Evolutionary conservation across 805 yeast species (phyloP).

Genomic region (Myxozyma geophila): DNA sequence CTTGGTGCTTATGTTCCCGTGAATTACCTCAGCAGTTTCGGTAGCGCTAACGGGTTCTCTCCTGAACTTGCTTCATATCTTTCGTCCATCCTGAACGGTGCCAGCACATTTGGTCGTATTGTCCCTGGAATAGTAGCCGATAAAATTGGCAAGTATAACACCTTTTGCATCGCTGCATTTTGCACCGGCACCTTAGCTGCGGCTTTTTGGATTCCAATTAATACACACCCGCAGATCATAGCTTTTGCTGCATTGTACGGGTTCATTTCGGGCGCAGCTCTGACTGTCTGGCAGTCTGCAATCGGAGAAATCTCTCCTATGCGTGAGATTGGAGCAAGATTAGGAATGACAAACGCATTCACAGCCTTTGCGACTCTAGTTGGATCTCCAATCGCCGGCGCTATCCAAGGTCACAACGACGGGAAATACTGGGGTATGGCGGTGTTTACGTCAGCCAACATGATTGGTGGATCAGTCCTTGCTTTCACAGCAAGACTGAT

Average conservation of each 20-base stretch:
- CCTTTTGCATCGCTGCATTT: slow-evolving; percentile 49
- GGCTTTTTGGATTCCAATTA: slow-evolving; percentile 67
- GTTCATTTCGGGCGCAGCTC: slow-evolving; percentile 43
- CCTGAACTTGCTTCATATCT: slow-evolving; percentile 39
- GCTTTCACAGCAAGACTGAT: no score
- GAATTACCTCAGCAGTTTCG: slow-evolving; percentile 44
- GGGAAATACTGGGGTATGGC: no score
- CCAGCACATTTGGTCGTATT: slow-evolving; percentile 49
- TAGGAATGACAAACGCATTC: slow-evolving; percentile 64
- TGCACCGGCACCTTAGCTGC: slow-evolving; percentile 53
- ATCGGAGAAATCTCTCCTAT: slow-evolving; percentile 40
- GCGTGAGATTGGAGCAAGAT: slow-evolving; percentile 45
- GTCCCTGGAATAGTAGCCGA: slow-evolving; percentile 55
- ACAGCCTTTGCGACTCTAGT: slow-evolving; percentile 55
- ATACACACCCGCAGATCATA: slow-evolving; percentile 41
- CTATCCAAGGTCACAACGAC: slow-evolving; percentile 1
- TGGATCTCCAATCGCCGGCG: slow-evolving; percentile 45
- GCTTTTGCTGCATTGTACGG: slow-evolving; percentile 43
- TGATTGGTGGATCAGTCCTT: no score
- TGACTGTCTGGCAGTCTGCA: slow-evolving; percentile 44
- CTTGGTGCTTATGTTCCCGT: slow-evolving; percentile 43
- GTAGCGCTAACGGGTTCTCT: slow-evolving; percentile 36
- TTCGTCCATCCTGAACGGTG: slow-evolving; percentile 36
- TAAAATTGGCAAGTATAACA: slow-evolving; percentile 57
- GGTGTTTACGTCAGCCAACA: no score